phyloP scores from a whole-genome alignment of 768 basidiomycete genomes.

The Boletellus ananiceps region DNA sequence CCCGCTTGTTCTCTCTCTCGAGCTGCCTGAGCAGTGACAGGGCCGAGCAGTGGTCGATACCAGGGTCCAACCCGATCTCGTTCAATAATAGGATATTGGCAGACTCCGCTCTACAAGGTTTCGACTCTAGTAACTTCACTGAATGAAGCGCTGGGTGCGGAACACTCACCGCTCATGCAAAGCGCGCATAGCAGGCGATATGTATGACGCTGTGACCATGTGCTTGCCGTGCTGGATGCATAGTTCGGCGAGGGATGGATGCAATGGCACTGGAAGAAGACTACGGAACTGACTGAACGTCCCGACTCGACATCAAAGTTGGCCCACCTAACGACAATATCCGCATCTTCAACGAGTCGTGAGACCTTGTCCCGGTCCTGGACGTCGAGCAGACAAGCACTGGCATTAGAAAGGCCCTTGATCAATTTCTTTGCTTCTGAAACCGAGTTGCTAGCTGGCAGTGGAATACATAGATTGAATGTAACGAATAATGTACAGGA shows the following conservation, averaged over 20 bases:
- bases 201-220: slow-evolving; percentile 89
- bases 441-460: slow-evolving; percentile 67
- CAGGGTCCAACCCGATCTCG: slow-evolving; percentile 88
- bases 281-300: slow-evolving; percentile 36
- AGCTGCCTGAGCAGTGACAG: slow-evolving; percentile 60
- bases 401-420: slow-evolving; percentile 45
- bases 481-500: slow-evolving; percentile 7
- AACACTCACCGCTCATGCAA: slow-evolving; percentile 57
- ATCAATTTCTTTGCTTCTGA: slow-evolving; percentile 50
- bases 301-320: not conserved
- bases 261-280: slow-evolving; percentile 74
- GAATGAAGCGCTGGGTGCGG: not conserved
- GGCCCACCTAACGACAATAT: slow-evolving; percentile 79
- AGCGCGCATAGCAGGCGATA: slow-evolving; percentile 68
- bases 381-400: slow-evolving; percentile 58
- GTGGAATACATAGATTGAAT: not conserved
- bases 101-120: slow-evolving; percentile 46
- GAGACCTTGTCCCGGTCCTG: slow-evolving; percentile 42
- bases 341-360: slow-evolving; percentile 54
- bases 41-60: slow-evolving; percentile 86
- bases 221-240: slow-evolving; percentile 71
- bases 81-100: slow-evolving; percentile 74
- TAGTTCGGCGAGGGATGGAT: slow-evolving; percentile 62
- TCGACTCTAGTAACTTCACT: not conserved
- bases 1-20: slow-evolving; percentile 45